These are phyloP conservation scores for Phycomyces blakesleeanus DNA, from an alignment of 192 early-diverging fungal species.

Conservation along the genomic window DNA sequence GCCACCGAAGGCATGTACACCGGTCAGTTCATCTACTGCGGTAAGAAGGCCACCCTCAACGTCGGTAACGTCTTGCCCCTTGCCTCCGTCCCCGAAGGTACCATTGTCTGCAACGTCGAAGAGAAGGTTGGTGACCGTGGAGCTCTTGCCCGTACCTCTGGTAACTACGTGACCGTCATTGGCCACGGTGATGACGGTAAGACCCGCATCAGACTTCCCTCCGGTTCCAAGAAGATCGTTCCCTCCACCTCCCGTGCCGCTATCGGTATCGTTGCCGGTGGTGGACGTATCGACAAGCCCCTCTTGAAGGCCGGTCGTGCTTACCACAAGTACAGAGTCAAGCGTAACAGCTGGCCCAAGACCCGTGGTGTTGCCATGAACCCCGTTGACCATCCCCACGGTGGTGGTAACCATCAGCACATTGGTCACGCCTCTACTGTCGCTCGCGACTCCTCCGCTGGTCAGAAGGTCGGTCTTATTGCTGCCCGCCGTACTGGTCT, in stretches of 20 bases:
- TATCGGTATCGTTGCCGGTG: slow-evolving; percentile 97
- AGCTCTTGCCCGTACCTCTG: slow-evolving; percentile 90
- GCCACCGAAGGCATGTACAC: slow-evolving; percentile 99
- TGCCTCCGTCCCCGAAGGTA: slow-evolving; percentile 95
- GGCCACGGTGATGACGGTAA: slow-evolving; percentile 96
- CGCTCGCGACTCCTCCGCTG: slow-evolving; percentile 85
- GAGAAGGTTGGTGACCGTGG: slow-evolving; percentile 96
- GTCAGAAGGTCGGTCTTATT: slow-evolving; percentile 87
- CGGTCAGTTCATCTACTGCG: slow-evolving; percentile 98
- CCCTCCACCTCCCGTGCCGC: slow-evolving; percentile 88
- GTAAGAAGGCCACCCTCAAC: slow-evolving; percentile 90
- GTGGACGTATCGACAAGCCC: slow-evolving; percentile 99
- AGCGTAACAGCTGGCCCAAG: slow-evolving; percentile 99
- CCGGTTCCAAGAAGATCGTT: slow-evolving; percentile 97
- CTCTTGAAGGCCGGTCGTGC: slow-evolving; percentile 99
- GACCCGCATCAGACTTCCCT: slow-evolving; percentile 97
- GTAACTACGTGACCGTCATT: slow-evolving; percentile 98
- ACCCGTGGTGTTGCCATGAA: slow-evolving; percentile 99
- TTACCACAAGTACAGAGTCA: slow-evolving; percentile 97
- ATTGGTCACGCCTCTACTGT: slow-evolving; percentile 99
- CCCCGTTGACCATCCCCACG: slow-evolving; percentile 88
- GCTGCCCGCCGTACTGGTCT: slow-evolving; percentile 85
- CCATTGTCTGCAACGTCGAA: slow-evolving; percentile 91
- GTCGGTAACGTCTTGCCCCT: slow-evolving; percentile 96
- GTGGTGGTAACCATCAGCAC: slow-evolving; percentile 99